Percentiles rank a stretch among this genome's conserved stretches.
phyloP scores from a whole-genome alignment of 345 rosid genomes.

The Toxicodendron radicans region DNA sequence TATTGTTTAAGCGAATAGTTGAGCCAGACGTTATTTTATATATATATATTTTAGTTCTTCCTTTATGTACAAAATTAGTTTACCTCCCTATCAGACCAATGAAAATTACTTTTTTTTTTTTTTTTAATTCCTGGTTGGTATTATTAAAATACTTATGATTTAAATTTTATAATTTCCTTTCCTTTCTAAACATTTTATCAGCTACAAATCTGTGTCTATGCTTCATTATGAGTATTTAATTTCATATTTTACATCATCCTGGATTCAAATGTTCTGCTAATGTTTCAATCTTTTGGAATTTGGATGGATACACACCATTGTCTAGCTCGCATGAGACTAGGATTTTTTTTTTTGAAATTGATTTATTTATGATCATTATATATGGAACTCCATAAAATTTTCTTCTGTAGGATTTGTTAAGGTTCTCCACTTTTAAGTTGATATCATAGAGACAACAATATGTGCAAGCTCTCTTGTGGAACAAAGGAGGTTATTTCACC shows the following conservation, averaged over 20 bases:
- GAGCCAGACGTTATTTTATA: too few relatives aligned
- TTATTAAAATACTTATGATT: not conserved
- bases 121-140: not conserved
- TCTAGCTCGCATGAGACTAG: not conserved
- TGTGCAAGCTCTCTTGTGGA: constrained; percentile 30
- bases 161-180: not conserved
- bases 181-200: not conserved
- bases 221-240: not conserved
- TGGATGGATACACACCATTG: not conserved
- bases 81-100: too few relatives aligned
- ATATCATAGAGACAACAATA: constrained; percentile 26
- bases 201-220: not conserved
- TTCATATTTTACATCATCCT: not conserved
- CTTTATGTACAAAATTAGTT: too few relatives aligned
- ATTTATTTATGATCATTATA: too few relatives aligned
- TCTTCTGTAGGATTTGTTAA: constrained; percentile 19
- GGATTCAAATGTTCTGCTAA: not conserved
- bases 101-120: not conserved
- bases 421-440: constrained; percentile 5
- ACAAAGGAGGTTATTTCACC: constrained; percentile 21
- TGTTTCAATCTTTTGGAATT: not conserved
- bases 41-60: too few relatives aligned
- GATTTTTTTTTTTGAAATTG: too few relatives aligned
- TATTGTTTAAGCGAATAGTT: not conserved
- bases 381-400: not conserved